Conservation (phyloP, 495 filamentous ascomycete genomes). For the Jackrogersella multiformis region DNA sequence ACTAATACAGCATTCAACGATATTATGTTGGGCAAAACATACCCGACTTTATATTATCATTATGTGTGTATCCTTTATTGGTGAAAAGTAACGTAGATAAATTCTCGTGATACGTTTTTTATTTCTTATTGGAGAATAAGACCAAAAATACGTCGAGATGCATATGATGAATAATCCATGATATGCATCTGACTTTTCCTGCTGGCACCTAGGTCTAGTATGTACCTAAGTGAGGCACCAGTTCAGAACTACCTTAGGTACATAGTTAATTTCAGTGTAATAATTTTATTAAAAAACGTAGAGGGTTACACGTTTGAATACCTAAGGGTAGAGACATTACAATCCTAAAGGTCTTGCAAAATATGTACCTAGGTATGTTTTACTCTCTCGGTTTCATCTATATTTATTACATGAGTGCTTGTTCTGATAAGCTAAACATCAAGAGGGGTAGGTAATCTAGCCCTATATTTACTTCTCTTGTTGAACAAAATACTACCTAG, state of each 20-base stretch:
- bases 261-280: too few species aligned
- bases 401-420: neutral
- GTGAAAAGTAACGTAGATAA: constrained; percentile 3
- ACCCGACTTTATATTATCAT: constrained; percentile 1
- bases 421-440: neutral
- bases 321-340: constrained; percentile 4
- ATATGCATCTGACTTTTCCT: constrained; percentile 25
- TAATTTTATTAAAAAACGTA: too few species aligned
- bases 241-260: too few species aligned
- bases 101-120: constrained; percentile 14
- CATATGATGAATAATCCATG: constrained; percentile 10
- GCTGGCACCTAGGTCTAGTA: too few species aligned
- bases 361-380: constrained; percentile 2
- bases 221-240: too few species aligned
- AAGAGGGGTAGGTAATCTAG: too few species aligned
- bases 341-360: constrained; percentile 1
- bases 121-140: constrained; percentile 28
- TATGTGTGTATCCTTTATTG: constrained; percentile 8
- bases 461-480: constrained; percentile 13
- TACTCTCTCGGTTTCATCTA: constrained; percentile 11
- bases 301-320: neutral
- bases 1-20: neutral
- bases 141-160: neutral
- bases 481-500: too few species aligned
- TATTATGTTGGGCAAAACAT: constrained; percentile 2